Percentiles rank a stretch among this genome's conserved stretches.
phyloP scores from a whole-genome alignment of 2,329 filamentous ascomycete genomes.

The Beauveria sp. region DNA sequence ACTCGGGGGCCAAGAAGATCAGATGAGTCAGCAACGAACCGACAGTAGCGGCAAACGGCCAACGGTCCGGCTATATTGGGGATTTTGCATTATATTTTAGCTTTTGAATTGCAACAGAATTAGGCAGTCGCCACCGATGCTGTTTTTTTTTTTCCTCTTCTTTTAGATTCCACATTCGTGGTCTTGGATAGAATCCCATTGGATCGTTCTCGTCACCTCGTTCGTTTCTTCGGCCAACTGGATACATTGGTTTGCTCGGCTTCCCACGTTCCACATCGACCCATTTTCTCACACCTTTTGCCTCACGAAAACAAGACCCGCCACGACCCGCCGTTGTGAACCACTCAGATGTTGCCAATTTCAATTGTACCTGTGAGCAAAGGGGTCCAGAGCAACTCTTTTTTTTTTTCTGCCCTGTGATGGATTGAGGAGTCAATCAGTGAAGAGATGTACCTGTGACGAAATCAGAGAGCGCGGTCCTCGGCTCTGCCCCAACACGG shows the following conservation, averaged over 20 bases:
- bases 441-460: not conserved
- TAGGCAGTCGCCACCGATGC: too few species aligned
- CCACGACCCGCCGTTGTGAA: not conserved
- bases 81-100: too few species aligned
- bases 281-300: conserved; percentile 10
- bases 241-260: not conserved
- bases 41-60: not conserved
- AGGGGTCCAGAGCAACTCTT: not conserved
- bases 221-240: not conserved
- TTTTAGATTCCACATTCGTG: not conserved
- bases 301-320: not conserved
- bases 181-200: not conserved
- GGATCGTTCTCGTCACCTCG: not conserved
- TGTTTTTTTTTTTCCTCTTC: too few species aligned
- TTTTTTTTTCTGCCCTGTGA: not conserved
- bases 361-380: conserved; percentile 1
- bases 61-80: not conserved
- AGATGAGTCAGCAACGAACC: not conserved
- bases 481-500: not conserved
- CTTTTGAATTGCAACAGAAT: too few species aligned
- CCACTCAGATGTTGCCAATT: conserved; percentile 6
- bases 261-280: conserved; percentile 8
- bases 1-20: not conserved
- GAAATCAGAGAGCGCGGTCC: not conserved
- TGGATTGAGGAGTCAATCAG: not conserved